Conservation (phyloP, 1,139 yeast genomes). For the Yamadazyma atmosphaerica region DNA sequence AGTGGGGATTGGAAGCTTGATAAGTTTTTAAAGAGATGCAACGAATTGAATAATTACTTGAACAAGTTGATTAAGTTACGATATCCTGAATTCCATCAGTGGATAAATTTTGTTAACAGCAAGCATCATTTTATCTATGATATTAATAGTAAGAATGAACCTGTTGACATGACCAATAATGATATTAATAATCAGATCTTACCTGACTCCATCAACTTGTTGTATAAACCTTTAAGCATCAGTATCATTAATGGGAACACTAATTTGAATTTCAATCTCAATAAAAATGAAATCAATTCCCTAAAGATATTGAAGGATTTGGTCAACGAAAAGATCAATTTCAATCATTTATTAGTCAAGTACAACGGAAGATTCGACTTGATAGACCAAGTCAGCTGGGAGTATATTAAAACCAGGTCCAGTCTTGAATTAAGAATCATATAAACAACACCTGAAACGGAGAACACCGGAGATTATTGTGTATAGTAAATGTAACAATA, state of each 20-base stretch:
- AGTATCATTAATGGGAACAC: slow-evolving; percentile 29
- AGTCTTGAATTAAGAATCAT: slow-evolving; percentile 1
- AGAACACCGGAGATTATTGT: too few species aligned
- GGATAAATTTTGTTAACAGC: slow-evolving; percentile 28
- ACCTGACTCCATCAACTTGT: slow-evolving; percentile 26
- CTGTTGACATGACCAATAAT: slow-evolving; percentile 11
- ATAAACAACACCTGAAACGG: too few species aligned
- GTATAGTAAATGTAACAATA: too few species aligned
- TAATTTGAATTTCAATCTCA: slow-evolving; percentile 30
- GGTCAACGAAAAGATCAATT: slow-evolving; percentile 27
- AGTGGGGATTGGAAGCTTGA: slow-evolving; percentile 6
- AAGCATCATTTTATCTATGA: slow-evolving; percentile 7
- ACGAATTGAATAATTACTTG: slow-evolving; percentile 36
- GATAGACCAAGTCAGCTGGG: slow-evolving; percentile 27
- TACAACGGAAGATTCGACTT: slow-evolving; percentile 24
- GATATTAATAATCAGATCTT: slow-evolving; percentile 25
- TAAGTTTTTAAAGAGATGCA: slow-evolving; percentile 26
- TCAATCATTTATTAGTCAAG: slow-evolving; percentile 28
- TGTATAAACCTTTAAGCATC: slow-evolving; percentile 24
- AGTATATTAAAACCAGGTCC: slow-evolving; percentile 19
- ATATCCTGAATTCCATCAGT: slow-evolving; percentile 25
- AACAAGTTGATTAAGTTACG: slow-evolving; percentile 20
- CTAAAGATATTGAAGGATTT: slow-evolving; percentile 29
- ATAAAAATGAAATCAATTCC: slow-evolving; percentile 25
- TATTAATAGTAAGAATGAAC: slow-evolving; percentile 8